A percentile compares a stretch with the other conserved stretches of the same genome.
Evolutionary conservation across 768 basidiomycete genomes (phyloP).

Genomic region (Trametes coccinea): DNA sequence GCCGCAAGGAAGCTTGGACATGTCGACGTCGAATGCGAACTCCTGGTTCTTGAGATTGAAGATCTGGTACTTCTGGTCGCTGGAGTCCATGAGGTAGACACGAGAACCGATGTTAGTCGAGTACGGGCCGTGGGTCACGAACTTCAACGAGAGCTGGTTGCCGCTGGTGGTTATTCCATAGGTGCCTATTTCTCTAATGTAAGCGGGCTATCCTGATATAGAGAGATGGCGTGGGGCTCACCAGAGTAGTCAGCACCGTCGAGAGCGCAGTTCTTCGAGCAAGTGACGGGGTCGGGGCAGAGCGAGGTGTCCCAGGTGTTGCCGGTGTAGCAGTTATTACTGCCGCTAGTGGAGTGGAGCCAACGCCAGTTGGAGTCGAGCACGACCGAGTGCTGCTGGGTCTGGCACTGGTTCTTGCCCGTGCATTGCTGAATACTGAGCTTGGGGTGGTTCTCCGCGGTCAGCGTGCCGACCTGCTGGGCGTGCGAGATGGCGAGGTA

Average conservation of each 20-base stretch:
- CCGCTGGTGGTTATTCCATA: constrained; percentile 54
- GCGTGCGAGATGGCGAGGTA: constrained; percentile 41
- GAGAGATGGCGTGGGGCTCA: background rate
- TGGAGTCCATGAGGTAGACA: constrained; percentile 48
- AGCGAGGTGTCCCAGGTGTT: constrained; percentile 36
- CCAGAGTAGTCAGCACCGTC: constrained; percentile 35
- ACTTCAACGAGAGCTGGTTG: constrained; percentile 48
- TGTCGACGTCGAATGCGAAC: constrained; percentile 58
- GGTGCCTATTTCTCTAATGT: constrained; percentile 32
- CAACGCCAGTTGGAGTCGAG: constrained; percentile 51
- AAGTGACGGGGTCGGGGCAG: constrained; percentile 34
- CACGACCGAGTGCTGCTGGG: constrained; percentile 25
- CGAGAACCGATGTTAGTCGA: constrained; percentile 29
- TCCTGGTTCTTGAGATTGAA: constrained; percentile 55
- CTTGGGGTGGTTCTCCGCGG: constrained; percentile 49
- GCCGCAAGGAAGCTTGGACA: constrained; percentile 54
- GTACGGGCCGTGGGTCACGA: constrained; percentile 39
- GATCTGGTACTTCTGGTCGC: constrained; percentile 40
- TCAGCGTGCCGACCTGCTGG: constrained; percentile 50
- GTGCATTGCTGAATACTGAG: constrained; percentile 51
- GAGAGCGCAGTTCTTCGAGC: constrained; percentile 37
- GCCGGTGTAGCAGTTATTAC: constrained; percentile 40
- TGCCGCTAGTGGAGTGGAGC: constrained; percentile 23
- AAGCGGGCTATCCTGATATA: background rate
- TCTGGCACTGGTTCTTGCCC: constrained; percentile 39